Percentiles rank a stretch among this genome's conserved stretches.
These are phyloP conservation scores for Tetrapyrgos nigripes DNA, from an alignment of 1,284 basidiomycete species.

Conservation along the genomic window DNA sequence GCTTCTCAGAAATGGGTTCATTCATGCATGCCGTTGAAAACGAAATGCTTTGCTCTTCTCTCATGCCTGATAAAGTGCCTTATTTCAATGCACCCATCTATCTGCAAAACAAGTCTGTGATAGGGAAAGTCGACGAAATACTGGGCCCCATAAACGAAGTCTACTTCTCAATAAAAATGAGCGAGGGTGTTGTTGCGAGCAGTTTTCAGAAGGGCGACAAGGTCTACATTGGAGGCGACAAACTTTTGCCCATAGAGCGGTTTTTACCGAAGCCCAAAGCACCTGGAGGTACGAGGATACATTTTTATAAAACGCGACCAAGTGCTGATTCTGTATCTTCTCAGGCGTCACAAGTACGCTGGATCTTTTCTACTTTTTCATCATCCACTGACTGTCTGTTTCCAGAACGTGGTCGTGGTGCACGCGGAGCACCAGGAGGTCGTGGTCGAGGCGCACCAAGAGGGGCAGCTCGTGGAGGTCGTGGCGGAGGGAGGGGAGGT, in stretches of 20 bases:
- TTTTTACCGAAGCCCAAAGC: slow-evolving; percentile 98
- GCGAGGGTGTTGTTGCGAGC: slow-evolving; percentile 92
- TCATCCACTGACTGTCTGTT: slow-evolving; percentile 14
- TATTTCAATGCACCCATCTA: slow-evolving; percentile 99
- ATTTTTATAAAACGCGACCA: slow-evolving; percentile 13
- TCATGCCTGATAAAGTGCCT: slow-evolving; percentile 90
- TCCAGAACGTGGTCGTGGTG: slow-evolving; percentile 65
- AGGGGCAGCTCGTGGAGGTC: slow-evolving; percentile 40
- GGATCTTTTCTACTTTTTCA: slow-evolving; percentile 11
- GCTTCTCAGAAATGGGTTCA: slow-evolving; percentile 76
- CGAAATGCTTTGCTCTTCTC: slow-evolving; percentile 95
- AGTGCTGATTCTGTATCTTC: slow-evolving; percentile 8
- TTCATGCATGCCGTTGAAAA: slow-evolving; percentile 97
- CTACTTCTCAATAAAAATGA: slow-evolving; percentile 98
- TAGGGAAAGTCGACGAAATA: slow-evolving; percentile 97
- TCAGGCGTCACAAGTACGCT: slow-evolving; percentile 57
- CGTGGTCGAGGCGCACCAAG: slow-evolving; percentile 49
- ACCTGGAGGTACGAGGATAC: slow-evolving; percentile 61
- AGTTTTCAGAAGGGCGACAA: slow-evolving; percentile 99
- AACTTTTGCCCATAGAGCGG: slow-evolving; percentile 94
- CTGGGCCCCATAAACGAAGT: slow-evolving; percentile 99
- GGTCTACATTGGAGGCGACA: slow-evolving; percentile 96
- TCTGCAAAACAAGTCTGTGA: slow-evolving; percentile 95
- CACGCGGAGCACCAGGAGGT: slow-evolving; percentile 48
- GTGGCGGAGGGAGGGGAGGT: slow-evolving; percentile 31